phyloP scores from a whole-genome alignment of 2,329 filamentous ascomycete species.

The Dendryphion nanum region DNA sequence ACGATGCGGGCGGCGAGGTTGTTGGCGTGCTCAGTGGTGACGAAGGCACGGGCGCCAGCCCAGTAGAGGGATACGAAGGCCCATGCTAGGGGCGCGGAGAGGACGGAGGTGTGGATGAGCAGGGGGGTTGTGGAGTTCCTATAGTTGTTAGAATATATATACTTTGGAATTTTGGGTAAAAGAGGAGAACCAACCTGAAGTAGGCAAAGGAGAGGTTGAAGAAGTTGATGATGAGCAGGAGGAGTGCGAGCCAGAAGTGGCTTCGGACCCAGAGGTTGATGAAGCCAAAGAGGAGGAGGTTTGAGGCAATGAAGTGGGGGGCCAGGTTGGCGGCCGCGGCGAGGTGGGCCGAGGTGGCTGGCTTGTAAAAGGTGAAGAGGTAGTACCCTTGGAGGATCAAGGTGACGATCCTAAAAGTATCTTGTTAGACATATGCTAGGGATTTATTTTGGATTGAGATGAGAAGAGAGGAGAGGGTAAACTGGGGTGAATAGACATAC shows the following conservation, averaged over 20 bases:
- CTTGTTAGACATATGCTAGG: no score
- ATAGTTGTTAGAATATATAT: no score
- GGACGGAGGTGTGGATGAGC: conserved; percentile 73
- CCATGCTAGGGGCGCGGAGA: conserved; percentile 80
- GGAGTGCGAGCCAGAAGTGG: conserved; percentile 72
- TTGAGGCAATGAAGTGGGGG: conserved; percentile 81
- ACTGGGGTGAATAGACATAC: conserved; percentile 46
- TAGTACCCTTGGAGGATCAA: conserved; percentile 76
- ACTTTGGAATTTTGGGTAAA: no score
- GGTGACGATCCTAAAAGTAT: conserved; percentile 60
- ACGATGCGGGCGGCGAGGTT: conserved; percentile 71
- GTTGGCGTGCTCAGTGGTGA: conserved; percentile 55
- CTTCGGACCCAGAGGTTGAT: conserved; percentile 78
- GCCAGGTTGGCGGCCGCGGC: conserved; percentile 74
- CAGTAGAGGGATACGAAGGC: conserved; percentile 84
- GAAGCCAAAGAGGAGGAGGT: conserved; percentile 78
- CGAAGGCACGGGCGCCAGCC: conserved; percentile 78
- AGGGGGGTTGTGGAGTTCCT: conserved; percentile 67
- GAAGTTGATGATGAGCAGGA: conserved; percentile 77
- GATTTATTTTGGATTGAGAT: neutral
- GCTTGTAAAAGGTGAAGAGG: conserved; percentile 72
- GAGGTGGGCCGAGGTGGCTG: conserved; percentile 60
- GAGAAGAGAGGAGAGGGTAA: neutral
- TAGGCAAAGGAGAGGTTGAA: conserved; percentile 77
- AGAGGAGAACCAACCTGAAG: no score